Evolutionary conservation across 345 rosid species (phyloP).

Genomic region (Citrus sinensis): DNA sequence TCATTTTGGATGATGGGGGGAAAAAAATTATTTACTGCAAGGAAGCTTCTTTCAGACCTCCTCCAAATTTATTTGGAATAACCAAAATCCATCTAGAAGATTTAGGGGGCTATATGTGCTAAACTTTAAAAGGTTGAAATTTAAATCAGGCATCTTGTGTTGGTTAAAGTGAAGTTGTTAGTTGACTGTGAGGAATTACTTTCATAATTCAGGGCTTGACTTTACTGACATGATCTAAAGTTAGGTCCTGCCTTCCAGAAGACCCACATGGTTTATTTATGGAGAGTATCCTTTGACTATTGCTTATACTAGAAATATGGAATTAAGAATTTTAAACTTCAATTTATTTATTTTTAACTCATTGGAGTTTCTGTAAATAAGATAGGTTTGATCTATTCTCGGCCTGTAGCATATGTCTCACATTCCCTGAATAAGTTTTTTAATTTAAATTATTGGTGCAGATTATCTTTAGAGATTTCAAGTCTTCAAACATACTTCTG

Average conservation of each 20-base stretch:
- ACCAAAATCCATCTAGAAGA: not conserved
- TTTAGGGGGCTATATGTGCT: not conserved
- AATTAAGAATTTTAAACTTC: not conserved
- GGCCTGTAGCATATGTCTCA: not conserved
- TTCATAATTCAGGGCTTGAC: not conserved
- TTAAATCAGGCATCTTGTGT: not conserved
- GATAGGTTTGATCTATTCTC: not conserved
- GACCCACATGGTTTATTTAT: not conserved
- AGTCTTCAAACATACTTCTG: slow-evolving; percentile 89
- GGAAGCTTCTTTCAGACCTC: not conserved
- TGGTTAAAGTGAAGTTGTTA: not conserved
- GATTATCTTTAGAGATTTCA: slow-evolving; percentile 95
- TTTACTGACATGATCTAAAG: not conserved
- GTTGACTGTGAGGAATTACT: not conserved
- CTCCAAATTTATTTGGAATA: not conserved
- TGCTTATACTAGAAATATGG: not conserved
- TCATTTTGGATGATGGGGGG: not conserved
- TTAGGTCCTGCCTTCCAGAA: not conserved
- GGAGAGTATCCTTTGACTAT: not conserved
- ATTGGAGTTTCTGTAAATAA: not conserved
- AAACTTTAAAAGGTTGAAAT: too few relatives aligned
- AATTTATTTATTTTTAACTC: not conserved
- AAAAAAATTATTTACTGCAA: not conserved
- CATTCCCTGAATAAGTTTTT: not conserved
- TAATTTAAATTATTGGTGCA: slow-evolving; percentile 19